These are phyloP conservation scores for Arabis alpina DNA, from an alignment of 345 rosid genomes.

Conservation along the genomic window DNA sequence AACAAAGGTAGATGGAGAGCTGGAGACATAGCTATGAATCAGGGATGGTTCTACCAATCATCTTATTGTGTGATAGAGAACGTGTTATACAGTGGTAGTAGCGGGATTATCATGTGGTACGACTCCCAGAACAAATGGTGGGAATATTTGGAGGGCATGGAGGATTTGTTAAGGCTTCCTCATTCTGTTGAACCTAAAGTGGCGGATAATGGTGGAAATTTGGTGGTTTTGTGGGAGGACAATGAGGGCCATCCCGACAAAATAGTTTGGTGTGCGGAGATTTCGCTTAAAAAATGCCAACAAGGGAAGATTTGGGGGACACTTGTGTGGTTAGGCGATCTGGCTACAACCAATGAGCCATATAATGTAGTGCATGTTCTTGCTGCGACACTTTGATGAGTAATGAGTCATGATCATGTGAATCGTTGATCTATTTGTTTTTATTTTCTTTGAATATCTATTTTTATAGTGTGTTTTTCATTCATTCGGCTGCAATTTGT, in stretches of 20 bases:
- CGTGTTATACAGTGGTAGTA: constrained; percentile 51
- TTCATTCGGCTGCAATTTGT: too few relatives aligned
- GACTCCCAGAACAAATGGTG: constrained; percentile 48
- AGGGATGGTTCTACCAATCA: constrained; percentile 43
- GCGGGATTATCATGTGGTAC: constrained; percentile 61
- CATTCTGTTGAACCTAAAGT: not conserved
- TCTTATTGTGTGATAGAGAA: constrained; percentile 60
- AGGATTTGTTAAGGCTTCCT: not conserved
- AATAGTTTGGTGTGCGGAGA: not conserved
- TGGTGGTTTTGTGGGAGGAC: too few relatives aligned
- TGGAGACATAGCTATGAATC: constrained; percentile 60
- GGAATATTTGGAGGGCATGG: constrained; percentile 60
- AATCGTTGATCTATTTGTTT: too few relatives aligned
- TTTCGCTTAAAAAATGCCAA: not conserved
- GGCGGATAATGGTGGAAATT: not conserved
- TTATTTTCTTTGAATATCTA: too few relatives aligned
- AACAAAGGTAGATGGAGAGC: constrained; percentile 49
- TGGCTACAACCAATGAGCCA: not conserved
- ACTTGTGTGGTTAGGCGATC: not conserved
- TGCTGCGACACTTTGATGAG: not conserved
- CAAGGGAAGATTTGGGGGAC: constrained; percentile 7
- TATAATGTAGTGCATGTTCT: not conserved
- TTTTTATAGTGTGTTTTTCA: too few relatives aligned
- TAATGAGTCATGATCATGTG: too few relatives aligned
- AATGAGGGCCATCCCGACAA: not conserved